Percentiles rank a stretch among this genome's conserved stretches.
These are phyloP conservation scores for Chaetoscypha palmicola DNA, from an alignment of 2,329 filamentous ascomycete genomes.

Conservation along the genomic window DNA sequence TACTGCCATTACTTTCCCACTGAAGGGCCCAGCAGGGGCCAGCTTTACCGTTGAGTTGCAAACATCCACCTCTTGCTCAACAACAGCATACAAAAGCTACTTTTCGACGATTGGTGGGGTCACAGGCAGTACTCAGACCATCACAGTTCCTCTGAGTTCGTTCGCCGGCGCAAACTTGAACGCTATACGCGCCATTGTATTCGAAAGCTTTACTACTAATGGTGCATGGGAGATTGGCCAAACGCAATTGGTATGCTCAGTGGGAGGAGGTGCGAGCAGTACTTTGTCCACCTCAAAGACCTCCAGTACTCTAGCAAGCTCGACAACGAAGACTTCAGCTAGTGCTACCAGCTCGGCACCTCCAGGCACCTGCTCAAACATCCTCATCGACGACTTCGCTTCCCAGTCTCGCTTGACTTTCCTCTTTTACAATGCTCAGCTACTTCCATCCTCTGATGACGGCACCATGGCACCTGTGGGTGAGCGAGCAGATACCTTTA, in stretches of 20 bases:
- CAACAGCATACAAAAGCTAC: slow-evolving; percentile 37
- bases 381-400: slow-evolving; percentile 52
- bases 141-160: slow-evolving; percentile 43
- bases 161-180: slow-evolving; percentile 45
- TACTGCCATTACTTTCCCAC: slow-evolving; percentile 39
- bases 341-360: slow-evolving; percentile 5
- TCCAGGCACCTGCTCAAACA: slow-evolving; percentile 32
- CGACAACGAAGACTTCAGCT: background rate
- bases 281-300: slow-evolving; percentile 1
- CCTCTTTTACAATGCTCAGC: slow-evolving; percentile 52
- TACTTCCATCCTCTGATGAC: slow-evolving; percentile 49
- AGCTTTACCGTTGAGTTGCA: slow-evolving; percentile 41
- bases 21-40: slow-evolving; percentile 39
- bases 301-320: background rate
- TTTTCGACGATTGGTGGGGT: slow-evolving; percentile 39
- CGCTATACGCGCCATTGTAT: slow-evolving; percentile 40
- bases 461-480: slow-evolving; percentile 39
- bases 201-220: slow-evolving; percentile 33
- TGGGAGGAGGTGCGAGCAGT: slow-evolving; percentile 4
- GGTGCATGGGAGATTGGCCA: slow-evolving; percentile 43
- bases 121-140: slow-evolving; percentile 42
- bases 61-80: slow-evolving; percentile 39
- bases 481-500: slow-evolving; percentile 21
- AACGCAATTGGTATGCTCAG: slow-evolving; percentile 39
- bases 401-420: slow-evolving; percentile 57